Conservation (phyloP, 257 asterid genomes). For the Jasminum sambac region DNA sequence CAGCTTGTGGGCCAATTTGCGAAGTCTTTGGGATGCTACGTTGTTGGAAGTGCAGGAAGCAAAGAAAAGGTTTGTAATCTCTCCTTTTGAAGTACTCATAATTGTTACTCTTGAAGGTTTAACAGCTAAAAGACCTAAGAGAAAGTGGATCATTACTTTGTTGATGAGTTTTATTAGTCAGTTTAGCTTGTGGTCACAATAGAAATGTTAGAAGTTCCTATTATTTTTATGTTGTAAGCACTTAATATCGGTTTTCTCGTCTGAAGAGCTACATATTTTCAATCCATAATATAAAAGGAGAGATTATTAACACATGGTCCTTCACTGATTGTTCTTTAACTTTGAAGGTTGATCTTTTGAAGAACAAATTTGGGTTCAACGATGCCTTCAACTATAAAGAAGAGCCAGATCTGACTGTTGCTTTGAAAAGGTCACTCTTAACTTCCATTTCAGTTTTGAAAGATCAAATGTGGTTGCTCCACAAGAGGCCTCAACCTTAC, state of each 20-base stretch:
- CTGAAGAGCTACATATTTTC: too few relatives aligned
- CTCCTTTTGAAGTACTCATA: neutral
- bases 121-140: neutral
- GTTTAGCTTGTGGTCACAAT: neutral
- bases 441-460: neutral
- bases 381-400: slow-evolving; percentile 51
- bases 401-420: slow-evolving; percentile 36
- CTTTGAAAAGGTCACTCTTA: slow-evolving; percentile 36
- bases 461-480: too few relatives aligned
- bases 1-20: slow-evolving; percentile 64
- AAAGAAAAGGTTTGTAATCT: slow-evolving; percentile 38
- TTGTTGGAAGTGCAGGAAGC: slow-evolving; percentile 53
- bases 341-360: slow-evolving; percentile 22
- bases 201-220: neutral
- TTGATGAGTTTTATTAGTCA: neutral
- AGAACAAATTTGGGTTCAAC: slow-evolving; percentile 44
- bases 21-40: slow-evolving; percentile 49
- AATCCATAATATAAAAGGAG: too few relatives aligned
- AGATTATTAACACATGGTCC: too few relatives aligned
- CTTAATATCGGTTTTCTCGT: neutral
- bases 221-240: neutral
- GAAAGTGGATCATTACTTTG: neutral
- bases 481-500: too few relatives aligned
- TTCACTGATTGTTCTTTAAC: too few relatives aligned
- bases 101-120: neutral